Evolutionary conservation across 108 stramenopile species (phyloP).

Genomic region (Nannochloropsis oceanica): DNA sequence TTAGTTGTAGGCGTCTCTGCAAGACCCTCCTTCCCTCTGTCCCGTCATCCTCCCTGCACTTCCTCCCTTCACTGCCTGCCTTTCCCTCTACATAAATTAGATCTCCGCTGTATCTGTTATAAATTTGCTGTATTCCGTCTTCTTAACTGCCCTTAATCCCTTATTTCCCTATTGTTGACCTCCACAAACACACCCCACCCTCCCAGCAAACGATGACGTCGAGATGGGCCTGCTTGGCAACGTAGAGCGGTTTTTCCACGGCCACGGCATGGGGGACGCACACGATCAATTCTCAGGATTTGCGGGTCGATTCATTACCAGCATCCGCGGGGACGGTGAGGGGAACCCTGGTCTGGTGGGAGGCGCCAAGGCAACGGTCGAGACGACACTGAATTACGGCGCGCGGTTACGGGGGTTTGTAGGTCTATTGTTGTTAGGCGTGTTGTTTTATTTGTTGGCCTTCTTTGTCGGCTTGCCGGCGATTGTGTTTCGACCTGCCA

Average conservation of each 20-base stretch:
- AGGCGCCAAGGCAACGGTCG: background rate
- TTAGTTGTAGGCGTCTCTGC: too few species aligned
- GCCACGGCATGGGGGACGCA: background rate
- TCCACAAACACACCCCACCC: background rate
- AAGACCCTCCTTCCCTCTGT: too few species aligned
- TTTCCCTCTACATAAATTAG: too few species aligned
- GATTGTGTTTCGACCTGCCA: constrained; percentile 66
- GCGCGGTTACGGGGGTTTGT: constrained; percentile 16
- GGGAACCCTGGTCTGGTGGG: background rate
- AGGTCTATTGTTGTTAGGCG: constrained; percentile 39
- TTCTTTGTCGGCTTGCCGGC: constrained; percentile 77
- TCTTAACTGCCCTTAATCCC: too few species aligned
- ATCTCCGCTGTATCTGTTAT: too few species aligned
- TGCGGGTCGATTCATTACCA: background rate
- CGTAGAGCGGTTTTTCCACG: background rate
- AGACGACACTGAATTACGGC: background rate
- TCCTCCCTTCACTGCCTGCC: too few species aligned
- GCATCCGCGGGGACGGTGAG: background rate
- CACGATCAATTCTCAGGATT: background rate
- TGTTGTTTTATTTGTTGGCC: constrained; percentile 66
- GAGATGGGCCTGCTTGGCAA: background rate
- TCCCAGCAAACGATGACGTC: background rate
- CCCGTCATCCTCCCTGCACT: too few species aligned
- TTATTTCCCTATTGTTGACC: too few species aligned
- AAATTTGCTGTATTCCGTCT: too few species aligned